Conservation (phyloP, 192 early-diverging fungal species). For the Umbelopsis isabellina region DNA sequence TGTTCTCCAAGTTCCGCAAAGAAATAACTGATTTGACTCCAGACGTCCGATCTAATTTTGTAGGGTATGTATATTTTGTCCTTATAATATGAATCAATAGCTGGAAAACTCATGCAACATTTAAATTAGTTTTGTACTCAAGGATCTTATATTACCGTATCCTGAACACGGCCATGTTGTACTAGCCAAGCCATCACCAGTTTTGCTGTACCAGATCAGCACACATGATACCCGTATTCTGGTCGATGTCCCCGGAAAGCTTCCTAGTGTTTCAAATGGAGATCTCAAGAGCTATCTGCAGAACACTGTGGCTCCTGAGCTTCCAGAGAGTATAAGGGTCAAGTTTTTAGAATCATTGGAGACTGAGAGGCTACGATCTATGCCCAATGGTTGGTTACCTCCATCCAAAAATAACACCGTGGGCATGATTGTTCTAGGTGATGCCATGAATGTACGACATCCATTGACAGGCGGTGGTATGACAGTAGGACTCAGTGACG, state of each 20-base stretch:
- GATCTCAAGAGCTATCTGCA: slow-evolving; percentile 68
- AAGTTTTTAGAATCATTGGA: slow-evolving; percentile 71
- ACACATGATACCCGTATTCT: slow-evolving; percentile 86
- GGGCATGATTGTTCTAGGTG: slow-evolving; percentile 88
- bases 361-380: slow-evolving; percentile 74
- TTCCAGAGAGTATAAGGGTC: slow-evolving; percentile 66
- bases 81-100: not conserved
- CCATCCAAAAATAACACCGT: slow-evolving; percentile 70
- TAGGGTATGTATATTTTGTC: slow-evolving; percentile 22
- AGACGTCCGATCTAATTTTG: slow-evolving; percentile 35
- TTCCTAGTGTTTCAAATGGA: slow-evolving; percentile 72
- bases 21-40: slow-evolving; percentile 60
- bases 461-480: slow-evolving; percentile 96
- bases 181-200: slow-evolving; percentile 82
- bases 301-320: slow-evolving; percentile 64
- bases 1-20: slow-evolving; percentile 92
- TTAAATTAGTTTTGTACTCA: slow-evolving; percentile 63
- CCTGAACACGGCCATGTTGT: slow-evolving; percentile 92
- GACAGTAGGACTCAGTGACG: slow-evolving; percentile 95
- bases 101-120: not conserved
- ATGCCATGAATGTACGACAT: slow-evolving; percentile 96
- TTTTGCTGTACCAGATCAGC: slow-evolving; percentile 92
- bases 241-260: slow-evolving; percentile 88
- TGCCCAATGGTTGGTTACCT: slow-evolving; percentile 92
- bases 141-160: slow-evolving; percentile 73